Percentiles rank a stretch among this genome's conserved stretches.
Evolutionary conservation across 768 basidiomycete genomes (phyloP).

Genomic region (Boletellus emodensis): DNA sequence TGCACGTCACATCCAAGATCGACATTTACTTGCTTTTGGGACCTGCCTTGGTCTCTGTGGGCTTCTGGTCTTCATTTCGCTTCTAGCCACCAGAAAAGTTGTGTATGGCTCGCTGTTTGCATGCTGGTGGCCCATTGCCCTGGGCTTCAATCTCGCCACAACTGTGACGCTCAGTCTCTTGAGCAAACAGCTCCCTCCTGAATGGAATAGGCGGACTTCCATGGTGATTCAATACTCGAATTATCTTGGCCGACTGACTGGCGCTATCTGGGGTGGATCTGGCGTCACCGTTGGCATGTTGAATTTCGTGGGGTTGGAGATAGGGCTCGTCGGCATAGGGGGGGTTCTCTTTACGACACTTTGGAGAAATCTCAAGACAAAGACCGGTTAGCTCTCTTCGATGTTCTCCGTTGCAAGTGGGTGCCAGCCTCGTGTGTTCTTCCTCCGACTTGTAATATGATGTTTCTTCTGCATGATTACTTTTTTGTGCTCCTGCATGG

Average conservation of each 20-base stretch:
- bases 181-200: slow-evolving; percentile 62
- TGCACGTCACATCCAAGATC: slow-evolving; percentile 57
- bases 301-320: slow-evolving; percentile 55
- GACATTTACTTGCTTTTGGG: slow-evolving; percentile 53
- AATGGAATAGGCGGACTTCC: slow-evolving; percentile 55
- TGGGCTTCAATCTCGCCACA: slow-evolving; percentile 71
- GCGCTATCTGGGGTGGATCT: slow-evolving; percentile 65
- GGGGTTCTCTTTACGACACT: slow-evolving; percentile 48
- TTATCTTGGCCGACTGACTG: slow-evolving; percentile 59
- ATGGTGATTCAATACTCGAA: slow-evolving; percentile 68
- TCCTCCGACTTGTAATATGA: not conserved
- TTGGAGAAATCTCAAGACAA: slow-evolving; percentile 65
- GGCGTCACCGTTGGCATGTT: slow-evolving; percentile 54
- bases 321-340: slow-evolving; percentile 58
- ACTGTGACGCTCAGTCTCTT: slow-evolving; percentile 64
- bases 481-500: not conserved
- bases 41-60: slow-evolving; percentile 48
- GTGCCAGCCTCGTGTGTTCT: not conserved
- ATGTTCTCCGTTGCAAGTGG: not conserved
- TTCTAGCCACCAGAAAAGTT: slow-evolving; percentile 39
- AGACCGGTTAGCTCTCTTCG: slow-evolving; percentile 41
- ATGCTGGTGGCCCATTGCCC: slow-evolving; percentile 49
- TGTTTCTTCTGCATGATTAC: not conserved
- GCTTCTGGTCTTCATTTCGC: slow-evolving; percentile 46
- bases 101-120: slow-evolving; percentile 46